These are phyloP conservation scores for Blastobotrys indianensis DNA, from an alignment of 1,139 yeast species.

Conservation along the genomic window DNA sequence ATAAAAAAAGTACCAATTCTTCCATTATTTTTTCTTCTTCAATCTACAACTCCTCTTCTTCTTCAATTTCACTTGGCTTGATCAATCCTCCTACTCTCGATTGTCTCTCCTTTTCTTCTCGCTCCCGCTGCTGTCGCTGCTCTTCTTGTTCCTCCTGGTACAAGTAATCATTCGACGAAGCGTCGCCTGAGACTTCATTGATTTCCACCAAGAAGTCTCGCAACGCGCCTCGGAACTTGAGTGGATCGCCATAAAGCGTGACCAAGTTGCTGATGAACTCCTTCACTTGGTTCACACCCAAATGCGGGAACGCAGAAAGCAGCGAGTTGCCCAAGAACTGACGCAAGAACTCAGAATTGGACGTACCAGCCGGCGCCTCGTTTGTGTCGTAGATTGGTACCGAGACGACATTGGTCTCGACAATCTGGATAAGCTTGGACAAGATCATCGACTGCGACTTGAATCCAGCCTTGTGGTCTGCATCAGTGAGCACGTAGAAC, in stretches of 20 bases:
- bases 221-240: slow-evolving; percentile 74
- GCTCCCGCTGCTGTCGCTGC: slow-evolving; percentile 63
- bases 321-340: slow-evolving; percentile 80
- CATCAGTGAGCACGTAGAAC: slow-evolving; percentile 88
- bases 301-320: slow-evolving; percentile 82
- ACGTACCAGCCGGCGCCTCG: slow-evolving; percentile 71
- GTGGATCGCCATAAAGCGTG: slow-evolving; percentile 64
- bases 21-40: not conserved
- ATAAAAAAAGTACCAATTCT: not conserved
- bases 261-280: slow-evolving; percentile 72
- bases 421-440: slow-evolving; percentile 77
- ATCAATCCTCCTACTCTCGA: slow-evolving; percentile 86
- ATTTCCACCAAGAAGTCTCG: slow-evolving; percentile 96
- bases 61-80: slow-evolving; percentile 96
- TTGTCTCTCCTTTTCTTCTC: slow-evolving; percentile 72
- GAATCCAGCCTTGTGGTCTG: slow-evolving; percentile 97
- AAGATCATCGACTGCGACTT: slow-evolving; percentile 79
- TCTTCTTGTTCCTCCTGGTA: slow-evolving; percentile 90
- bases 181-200: slow-evolving; percentile 91
- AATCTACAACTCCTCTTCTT: slow-evolving; percentile 33
- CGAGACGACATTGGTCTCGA: slow-evolving; percentile 66
- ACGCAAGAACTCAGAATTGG: slow-evolving; percentile 71
- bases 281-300: slow-evolving; percentile 75
- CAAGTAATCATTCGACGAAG: slow-evolving; percentile 69
- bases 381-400: slow-evolving; percentile 69